Evolutionary conservation across 768 basidiomycete genomes (phyloP).

Genomic region (Rubroboletus pulcherrimus): DNA sequence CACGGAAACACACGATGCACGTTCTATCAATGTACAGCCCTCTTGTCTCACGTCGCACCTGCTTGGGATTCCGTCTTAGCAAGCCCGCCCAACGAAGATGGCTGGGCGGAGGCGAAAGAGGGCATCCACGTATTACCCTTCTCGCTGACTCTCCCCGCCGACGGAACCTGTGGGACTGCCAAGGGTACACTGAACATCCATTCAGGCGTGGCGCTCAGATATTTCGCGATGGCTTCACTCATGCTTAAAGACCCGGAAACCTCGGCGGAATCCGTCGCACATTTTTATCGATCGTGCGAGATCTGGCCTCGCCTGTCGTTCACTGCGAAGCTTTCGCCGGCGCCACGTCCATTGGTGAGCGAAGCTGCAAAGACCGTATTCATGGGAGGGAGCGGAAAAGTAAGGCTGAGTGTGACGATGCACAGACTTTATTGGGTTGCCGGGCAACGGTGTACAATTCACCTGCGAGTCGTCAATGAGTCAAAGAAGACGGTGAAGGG

Average conservation of each 20-base stretch:
- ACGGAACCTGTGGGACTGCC: slow-evolving; percentile 46
- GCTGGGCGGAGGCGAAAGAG: slow-evolving; percentile 57
- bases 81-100: slow-evolving; percentile 52
- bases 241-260: slow-evolving; percentile 67
- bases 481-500: slow-evolving; percentile 65
- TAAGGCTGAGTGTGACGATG: slow-evolving; percentile 62
- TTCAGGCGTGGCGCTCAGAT: slow-evolving; percentile 63
- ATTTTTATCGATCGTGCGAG: slow-evolving; percentile 83
- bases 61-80: slow-evolving; percentile 41
- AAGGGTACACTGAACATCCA: slow-evolving; percentile 56
- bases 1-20: slow-evolving; percentile 60
- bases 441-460: slow-evolving; percentile 72
- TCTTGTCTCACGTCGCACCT: slow-evolving; percentile 48
- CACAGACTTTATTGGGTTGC: slow-evolving; percentile 78
- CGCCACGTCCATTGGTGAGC: slow-evolving; percentile 55
- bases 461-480: slow-evolving; percentile 62
- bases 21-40: slow-evolving; percentile 74
- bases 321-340: slow-evolving; percentile 53
- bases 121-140: slow-evolving; percentile 75
- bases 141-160: slow-evolving; percentile 59
- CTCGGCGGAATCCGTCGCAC: slow-evolving; percentile 68
- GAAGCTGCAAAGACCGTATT: slow-evolving; percentile 53
- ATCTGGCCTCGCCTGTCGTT: slow-evolving; percentile 77
- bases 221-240: slow-evolving; percentile 77
- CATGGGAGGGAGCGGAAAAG: slow-evolving; percentile 60